A percentile compares a stretch with the other conserved stretches of the same genome.
phyloP scores from a whole-genome alignment of 352 stramenopile species.

The Phytophthora sansomeana region DNA sequence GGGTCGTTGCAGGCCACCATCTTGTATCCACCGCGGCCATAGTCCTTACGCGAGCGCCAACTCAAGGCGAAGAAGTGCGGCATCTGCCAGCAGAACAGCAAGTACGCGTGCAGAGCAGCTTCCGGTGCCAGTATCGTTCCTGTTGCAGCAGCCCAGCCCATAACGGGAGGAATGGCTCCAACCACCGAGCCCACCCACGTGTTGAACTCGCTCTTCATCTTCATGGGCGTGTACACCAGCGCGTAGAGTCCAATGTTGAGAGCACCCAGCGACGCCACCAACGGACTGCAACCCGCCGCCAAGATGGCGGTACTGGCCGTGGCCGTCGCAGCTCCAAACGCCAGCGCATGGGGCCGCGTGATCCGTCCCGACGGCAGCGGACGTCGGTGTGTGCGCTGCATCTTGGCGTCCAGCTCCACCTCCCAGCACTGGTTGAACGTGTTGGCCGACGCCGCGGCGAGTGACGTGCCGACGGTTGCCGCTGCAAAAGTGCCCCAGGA shows the following conservation, averaged over 20 bases:
- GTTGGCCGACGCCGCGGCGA: constrained; percentile 95
- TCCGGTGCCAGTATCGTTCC: constrained; percentile 80
- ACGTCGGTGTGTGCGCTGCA: constrained; percentile 97
- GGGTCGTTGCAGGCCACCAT: constrained; percentile 96
- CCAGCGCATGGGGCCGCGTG: constrained; percentile 78
- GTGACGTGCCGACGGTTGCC: constrained; percentile 93
- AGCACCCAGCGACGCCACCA: constrained; percentile 95
- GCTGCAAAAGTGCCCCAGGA: constrained; percentile 89
- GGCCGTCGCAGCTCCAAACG: constrained; percentile 88
- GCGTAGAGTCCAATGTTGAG: constrained; percentile 99
- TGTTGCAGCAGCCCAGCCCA: constrained; percentile 98
- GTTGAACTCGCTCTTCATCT: constrained; percentile 96
- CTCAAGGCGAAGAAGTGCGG: constrained; percentile 99
- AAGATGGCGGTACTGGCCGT: constrained; percentile 92
- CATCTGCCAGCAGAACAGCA: constrained; percentile 99
- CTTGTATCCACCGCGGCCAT: constrained; percentile 92
- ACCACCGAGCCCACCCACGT: constrained; percentile 99
- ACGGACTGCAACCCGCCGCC: constrained; percentile 92
- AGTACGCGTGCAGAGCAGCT: constrained; percentile 77
- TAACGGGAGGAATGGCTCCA: constrained; percentile 98
- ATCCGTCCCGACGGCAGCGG: constrained; percentile 93
- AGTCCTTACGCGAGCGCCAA: constrained; percentile 96
- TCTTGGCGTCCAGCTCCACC: constrained; percentile 93
- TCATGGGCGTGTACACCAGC: constrained; percentile 99
- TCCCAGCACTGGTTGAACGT: constrained; percentile 99